Conservation (phyloP, 2,329 filamentous ascomycete genomes). For the Didymella lethalis region DNA sequence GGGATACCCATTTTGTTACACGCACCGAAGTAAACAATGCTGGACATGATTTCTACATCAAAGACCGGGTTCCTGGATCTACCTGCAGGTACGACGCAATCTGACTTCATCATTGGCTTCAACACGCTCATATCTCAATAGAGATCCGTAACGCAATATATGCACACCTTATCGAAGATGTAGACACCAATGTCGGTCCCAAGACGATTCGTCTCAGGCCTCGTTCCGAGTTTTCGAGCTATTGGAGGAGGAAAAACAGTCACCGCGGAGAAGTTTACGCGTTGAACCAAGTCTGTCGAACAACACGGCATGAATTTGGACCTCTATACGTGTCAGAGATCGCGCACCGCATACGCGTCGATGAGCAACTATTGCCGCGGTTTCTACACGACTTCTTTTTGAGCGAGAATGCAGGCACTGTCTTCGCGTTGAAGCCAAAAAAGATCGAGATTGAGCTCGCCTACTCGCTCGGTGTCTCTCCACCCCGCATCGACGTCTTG, state of each 20-base stretch:
- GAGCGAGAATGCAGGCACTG: not conserved
- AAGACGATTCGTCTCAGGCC: conserved; percentile 13
- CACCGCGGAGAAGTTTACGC: conserved; percentile 11
- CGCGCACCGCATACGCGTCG: conserved; percentile 9
- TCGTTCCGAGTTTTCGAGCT: conserved; percentile 7
- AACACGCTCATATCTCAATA: not conserved
- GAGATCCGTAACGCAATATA: conserved; percentile 18
- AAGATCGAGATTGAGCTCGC: conserved; percentile 15
- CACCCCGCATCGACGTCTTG: not conserved
- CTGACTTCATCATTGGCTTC: not conserved
- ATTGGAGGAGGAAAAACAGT: conserved; percentile 11
- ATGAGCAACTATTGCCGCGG: not conserved
- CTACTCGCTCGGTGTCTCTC: not conserved
- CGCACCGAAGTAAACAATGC: not conserved
- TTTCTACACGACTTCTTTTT: conserved; percentile 6
- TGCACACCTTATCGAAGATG: conserved; percentile 10
- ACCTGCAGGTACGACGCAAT: conserved; percentile 3
- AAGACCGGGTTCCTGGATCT: conserved; percentile 3
- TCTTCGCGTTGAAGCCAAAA: conserved; percentile 2
- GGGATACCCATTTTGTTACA: not conserved
- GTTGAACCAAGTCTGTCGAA: conserved; percentile 14
- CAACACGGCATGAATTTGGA: conserved; percentile 11
- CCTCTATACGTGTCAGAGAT: conserved; percentile 12
- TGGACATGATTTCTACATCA: not conserved
- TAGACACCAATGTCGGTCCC: conserved; percentile 16